Percentiles rank a stretch among this genome's conserved stretches.
These are phyloP conservation scores for Pluteus cervinus DNA, from an alignment of 768 basidiomycete species.

Conservation along the genomic window DNA sequence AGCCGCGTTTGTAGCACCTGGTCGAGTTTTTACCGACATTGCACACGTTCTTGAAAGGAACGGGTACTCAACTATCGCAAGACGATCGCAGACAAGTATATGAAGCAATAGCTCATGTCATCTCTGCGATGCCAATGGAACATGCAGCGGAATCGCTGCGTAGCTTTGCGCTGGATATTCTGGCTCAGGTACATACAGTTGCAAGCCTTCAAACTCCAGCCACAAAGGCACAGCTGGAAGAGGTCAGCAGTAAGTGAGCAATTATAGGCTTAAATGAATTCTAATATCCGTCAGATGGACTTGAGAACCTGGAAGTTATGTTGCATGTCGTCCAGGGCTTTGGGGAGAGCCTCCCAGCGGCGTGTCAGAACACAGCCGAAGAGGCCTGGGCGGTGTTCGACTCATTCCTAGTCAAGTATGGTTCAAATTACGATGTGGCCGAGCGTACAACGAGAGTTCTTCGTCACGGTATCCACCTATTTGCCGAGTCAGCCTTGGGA, in stretches of 20 bases:
- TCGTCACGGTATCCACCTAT: conserved; percentile 79
- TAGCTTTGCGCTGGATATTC: conserved; percentile 81
- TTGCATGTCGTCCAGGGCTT: conserved; percentile 76
- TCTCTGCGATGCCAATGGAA: conserved; percentile 89
- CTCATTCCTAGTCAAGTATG: conserved; percentile 71
- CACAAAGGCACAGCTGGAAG: conserved; percentile 66
- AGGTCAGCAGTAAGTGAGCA: conserved; percentile 56
- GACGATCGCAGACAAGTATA: conserved; percentile 91
- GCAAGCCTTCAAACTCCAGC: conserved; percentile 46
- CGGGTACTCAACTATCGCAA: conserved; percentile 73
- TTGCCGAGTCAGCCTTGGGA: conserved; percentile 57
- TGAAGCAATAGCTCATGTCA: conserved; percentile 93
- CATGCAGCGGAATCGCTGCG: conserved; percentile 82
- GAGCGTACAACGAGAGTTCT: conserved; percentile 84
- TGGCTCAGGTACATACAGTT: conserved; percentile 67
- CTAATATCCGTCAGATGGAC: conserved; percentile 46
- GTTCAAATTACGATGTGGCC: conserved; percentile 65
- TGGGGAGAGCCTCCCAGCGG: conserved; percentile 73
- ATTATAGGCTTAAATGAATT: too few species aligned
- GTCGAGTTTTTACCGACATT: conserved; percentile 89
- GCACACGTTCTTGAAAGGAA: conserved; percentile 79
- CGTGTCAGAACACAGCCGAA: conserved; percentile 71
- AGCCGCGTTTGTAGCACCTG: conserved; percentile 54
- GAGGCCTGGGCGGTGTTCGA: conserved; percentile 87
- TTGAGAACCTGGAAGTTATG: conserved; percentile 95